Conservation (phyloP, 177 flowering plant genomes). For the Vitis hybrid region DNA sequence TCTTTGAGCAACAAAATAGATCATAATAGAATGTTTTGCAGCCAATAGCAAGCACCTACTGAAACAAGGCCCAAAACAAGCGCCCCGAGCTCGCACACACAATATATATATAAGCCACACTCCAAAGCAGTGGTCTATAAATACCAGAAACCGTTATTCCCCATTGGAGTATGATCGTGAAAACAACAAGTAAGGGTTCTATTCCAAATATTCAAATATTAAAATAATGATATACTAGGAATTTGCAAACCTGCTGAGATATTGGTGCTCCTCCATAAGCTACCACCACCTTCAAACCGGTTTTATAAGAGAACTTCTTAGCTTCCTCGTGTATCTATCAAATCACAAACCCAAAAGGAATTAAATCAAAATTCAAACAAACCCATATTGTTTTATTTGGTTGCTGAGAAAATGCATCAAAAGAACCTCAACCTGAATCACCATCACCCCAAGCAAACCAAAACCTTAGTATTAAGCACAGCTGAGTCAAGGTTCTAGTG, state of each 20-base stretch:
- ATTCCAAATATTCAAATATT: not conserved
- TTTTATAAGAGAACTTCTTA: conserved; percentile 37
- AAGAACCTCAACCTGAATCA: not conserved
- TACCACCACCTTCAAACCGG: conserved; percentile 41
- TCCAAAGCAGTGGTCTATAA: no score
- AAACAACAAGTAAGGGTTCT: no score
- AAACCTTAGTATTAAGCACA: not conserved
- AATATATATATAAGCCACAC: no score
- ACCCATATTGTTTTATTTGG: not conserved
- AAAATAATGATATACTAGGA: conserved; percentile 2
- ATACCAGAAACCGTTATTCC: no score
- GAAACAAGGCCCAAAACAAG: no score
- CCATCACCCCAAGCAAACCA: not conserved
- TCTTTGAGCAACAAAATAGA: no score
- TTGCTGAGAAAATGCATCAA: not conserved
- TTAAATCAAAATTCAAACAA: not conserved
- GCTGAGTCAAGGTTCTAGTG: not conserved
- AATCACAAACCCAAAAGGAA: not conserved
- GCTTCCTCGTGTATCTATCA: conserved; percentile 45
- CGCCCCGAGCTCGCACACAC: no score
- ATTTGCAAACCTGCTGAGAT: conserved; percentile 28
- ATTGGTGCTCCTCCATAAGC: conserved; percentile 53
- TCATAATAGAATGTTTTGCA: no score
- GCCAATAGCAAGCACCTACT: no score
- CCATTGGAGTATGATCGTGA: no score